Base-by-base conservation (phyloP, 495 filamentous ascomycete genomes). In the Hypoxylon crocopeplum region DNA sequence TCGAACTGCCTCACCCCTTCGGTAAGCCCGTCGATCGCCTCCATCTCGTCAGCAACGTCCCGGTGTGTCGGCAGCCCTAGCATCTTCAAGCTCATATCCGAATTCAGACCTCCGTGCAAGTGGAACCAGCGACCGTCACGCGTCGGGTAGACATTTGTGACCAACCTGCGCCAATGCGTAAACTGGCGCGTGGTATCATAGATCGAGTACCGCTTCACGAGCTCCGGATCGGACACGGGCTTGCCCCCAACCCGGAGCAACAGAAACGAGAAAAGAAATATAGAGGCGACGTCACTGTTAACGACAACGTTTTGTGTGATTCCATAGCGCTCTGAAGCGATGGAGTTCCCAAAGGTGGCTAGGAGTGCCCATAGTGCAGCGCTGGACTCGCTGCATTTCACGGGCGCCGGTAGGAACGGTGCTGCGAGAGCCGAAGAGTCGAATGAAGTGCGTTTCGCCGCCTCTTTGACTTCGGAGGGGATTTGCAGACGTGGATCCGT, bases 61-160 rank as follows among this genome's bases (percentile, higher is more conserved):
- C 33, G 36, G 59, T 42, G 56, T 3, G 49, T 48, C 7, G 76
- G 72, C n/a, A 84, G 59, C 0, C 75, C 77, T 2, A 85, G 39
- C 47, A 75, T 75, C 10, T 68, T 56, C 46, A 79, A 55, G 1
- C 76, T 69, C 1, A 69, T 70, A 27, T 75, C 69, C 0, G 80
- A 73, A 52, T 85, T 77, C 68, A 84, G 72, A 15, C 73, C 73
- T 1, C 80, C 78, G 48, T 85, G 82, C 3, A 79, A 22, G 48
- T 85, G 82, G 51, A 79, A 84, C 64, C 65, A 84, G 5, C 77
- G 69, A 1, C 69, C 70, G 40, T 85, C 81, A 34, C 76, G 78
- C n/a, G 77, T 80, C 36, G 69, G 66, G 50, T 85, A 84, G 19
- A 84, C 76, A 55, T 83, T 84, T 0, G 82, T 84, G 7, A 67